phyloP scores from a whole-genome alignment of 2,329 filamentous ascomycete species.

The Cladosporium sp. region DNA sequence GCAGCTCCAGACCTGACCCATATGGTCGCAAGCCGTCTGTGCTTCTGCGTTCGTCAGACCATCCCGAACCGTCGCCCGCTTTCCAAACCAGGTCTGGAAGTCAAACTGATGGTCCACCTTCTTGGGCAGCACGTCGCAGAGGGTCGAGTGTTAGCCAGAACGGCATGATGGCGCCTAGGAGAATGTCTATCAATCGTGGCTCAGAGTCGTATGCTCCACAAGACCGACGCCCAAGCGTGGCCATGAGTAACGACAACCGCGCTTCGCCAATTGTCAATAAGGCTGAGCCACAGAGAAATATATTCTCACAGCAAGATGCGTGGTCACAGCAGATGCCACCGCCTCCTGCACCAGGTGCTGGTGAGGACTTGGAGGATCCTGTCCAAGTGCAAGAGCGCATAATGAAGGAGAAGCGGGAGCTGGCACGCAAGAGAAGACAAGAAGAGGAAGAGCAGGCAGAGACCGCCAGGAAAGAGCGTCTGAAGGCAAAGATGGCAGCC shows the following conservation, averaged over 20 bases:
- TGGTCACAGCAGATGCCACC: conserved; percentile 33
- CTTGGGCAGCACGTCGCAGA: conserved; percentile 66
- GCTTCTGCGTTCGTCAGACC: conserved; percentile 65
- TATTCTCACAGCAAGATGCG: conserved; percentile 27
- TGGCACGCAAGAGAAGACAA: conserved; percentile 22
- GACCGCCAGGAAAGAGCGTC: conserved; percentile 27
- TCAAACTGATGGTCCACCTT: conserved; percentile 56
- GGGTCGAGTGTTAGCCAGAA: conserved; percentile 88
- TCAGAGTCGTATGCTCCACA: conserved; percentile 38
- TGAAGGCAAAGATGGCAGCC: conserved; percentile 32
- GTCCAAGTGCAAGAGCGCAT: conserved; percentile 59
- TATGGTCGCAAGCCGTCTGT: conserved; percentile 69
- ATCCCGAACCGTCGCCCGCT: conserved; percentile 76
- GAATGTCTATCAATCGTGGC: conserved; percentile 53
- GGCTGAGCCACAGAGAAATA: conserved; percentile 18
- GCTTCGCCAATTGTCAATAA: conserved; percentile 19
- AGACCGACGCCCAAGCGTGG: conserved; percentile 29
- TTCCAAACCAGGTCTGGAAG: conserved; percentile 73
- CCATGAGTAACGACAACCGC: conserved; percentile 35
- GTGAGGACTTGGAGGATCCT: conserved; percentile 50
- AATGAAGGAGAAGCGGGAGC: conserved; percentile 38
- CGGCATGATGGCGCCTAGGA: conserved; percentile 63
- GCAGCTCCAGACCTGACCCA: conserved; percentile 63
- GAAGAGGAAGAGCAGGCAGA: conserved; percentile 28
- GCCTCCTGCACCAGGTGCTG: conserved; percentile 16